phyloP scores from a whole-genome alignment of 2,329 filamentous ascomycete species.

The Fusarium sp. region DNA sequence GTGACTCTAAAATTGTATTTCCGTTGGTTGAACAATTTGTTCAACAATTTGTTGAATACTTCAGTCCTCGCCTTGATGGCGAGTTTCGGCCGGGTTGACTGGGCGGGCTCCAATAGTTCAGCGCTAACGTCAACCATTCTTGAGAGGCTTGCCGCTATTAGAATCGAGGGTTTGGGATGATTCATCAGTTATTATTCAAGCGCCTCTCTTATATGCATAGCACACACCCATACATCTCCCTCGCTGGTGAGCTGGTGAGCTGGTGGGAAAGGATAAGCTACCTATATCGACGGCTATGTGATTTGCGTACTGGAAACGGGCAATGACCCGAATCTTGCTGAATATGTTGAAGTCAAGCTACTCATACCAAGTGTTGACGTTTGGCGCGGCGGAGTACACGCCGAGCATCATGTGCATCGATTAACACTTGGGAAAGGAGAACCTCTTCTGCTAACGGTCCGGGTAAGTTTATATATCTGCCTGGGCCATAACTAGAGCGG shows the following conservation, averaged over 20 bases:
- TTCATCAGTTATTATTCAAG: background rate
- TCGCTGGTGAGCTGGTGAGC: background rate
- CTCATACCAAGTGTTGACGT: background rate
- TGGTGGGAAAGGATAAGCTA: no score
- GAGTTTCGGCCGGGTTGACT: background rate
- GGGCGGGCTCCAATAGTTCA: background rate
- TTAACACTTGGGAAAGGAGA: no score
- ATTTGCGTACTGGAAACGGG: no score
- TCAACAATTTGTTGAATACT: no score
- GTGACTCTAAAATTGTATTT: no score
- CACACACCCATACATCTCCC: background rate
- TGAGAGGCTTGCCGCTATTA: background rate
- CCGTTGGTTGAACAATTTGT: no score
- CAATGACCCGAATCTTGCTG: no score
- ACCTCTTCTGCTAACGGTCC: background rate
- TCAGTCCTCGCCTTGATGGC: background rate
- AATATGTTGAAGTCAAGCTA: no score
- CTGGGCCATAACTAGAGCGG: background rate
- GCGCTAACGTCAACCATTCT: background rate
- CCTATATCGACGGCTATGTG: no score
- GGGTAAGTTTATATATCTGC: background rate
- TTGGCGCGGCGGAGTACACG: background rate
- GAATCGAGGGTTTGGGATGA: background rate
- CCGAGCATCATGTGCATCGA: background rate
- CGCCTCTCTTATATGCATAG: background rate